These are phyloP conservation scores for Vanderwaltozyma verrucispora DNA, from an alignment of 805 yeast species.

Conservation along the genomic window DNA sequence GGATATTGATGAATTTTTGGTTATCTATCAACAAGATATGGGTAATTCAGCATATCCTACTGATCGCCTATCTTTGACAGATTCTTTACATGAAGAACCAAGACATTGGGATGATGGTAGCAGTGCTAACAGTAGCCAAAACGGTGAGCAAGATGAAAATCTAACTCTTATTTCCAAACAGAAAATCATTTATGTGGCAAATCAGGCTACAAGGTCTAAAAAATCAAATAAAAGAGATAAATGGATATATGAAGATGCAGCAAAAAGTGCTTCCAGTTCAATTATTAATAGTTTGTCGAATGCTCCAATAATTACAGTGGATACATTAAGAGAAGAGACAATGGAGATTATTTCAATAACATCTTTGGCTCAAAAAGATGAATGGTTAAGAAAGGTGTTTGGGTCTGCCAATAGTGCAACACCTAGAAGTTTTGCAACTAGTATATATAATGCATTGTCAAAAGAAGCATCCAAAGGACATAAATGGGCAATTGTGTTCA, in stretches of 20 bases:
- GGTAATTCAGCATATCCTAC: conserved; percentile 5
- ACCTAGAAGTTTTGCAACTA: conserved; percentile 70
- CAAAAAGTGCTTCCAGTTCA: conserved; percentile 48
- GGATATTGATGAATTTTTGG: conserved; percentile 54
- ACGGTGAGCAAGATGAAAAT: conserved; percentile 17
- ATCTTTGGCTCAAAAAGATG: conserved; percentile 65
- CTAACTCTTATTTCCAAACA: conserved; percentile 28
- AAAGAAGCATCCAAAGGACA: conserved; percentile 67
- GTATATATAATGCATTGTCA: conserved; percentile 58
- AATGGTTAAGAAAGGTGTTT: conserved; percentile 61
- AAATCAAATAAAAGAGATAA: conserved; percentile 67
- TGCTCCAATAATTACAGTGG: conserved; percentile 72
- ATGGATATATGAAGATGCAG: conserved; percentile 66
- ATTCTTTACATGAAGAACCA: conserved; percentile 15
- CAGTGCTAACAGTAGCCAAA: conserved; percentile 23
- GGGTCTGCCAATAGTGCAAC: conserved; percentile 71
- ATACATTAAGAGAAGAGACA: conserved; percentile 69
- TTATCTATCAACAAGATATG: conserved; percentile 31
- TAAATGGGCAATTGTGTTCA: conserved; percentile 64
- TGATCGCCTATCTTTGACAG: conserved; percentile 11
- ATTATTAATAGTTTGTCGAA: conserved; percentile 44
- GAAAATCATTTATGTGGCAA: conserved; percentile 57
- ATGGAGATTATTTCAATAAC: conserved; percentile 74
- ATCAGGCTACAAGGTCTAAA: conserved; percentile 71
- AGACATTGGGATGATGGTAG: conserved; percentile 23